phyloP scores from a whole-genome alignment of 129 eudicot genomes.

The Pseudognaphalium luteoalbum region DNA sequence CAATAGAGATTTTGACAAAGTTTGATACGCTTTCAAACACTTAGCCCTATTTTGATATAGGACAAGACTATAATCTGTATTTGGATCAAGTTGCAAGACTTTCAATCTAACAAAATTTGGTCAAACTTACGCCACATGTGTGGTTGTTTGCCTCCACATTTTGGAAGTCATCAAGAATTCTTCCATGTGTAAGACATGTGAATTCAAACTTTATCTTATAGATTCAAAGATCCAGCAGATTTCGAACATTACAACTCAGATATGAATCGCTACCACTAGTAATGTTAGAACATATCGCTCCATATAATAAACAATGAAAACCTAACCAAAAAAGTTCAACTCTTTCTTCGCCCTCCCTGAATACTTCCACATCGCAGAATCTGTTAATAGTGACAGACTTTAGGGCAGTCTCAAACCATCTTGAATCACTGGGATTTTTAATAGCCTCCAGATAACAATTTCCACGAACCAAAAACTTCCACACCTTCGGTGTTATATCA shows the following conservation, averaged over 20 bases:
- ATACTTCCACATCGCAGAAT: background rate
- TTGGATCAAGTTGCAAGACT: no score
- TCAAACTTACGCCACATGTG: no score
- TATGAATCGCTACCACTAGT: slow-evolving; percentile 35
- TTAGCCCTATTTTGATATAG: no score
- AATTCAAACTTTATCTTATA: no score
- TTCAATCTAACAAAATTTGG: no score
- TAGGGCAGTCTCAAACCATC: slow-evolving; percentile 29
- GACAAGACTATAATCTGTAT: no score
- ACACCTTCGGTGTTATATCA: slow-evolving; percentile 33
- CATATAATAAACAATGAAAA: slow-evolving; percentile 62
- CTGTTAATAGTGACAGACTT: slow-evolving; percentile 16
- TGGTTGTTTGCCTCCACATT: no score
- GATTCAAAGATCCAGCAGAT: background rate
- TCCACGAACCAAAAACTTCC: slow-evolving; percentile 44
- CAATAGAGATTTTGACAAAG: no score
- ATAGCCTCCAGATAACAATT: slow-evolving; percentile 38
- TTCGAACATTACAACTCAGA: slow-evolving; percentile 19
- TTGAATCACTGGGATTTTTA: slow-evolving; percentile 37
- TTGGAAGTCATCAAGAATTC: no score
- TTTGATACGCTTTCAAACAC: no score
- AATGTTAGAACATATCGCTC: slow-evolving; percentile 49
- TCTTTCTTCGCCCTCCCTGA: slow-evolving; percentile 15
- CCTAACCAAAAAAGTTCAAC: slow-evolving; percentile 37
- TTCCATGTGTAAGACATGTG: no score